Evolutionary conservation across 2,329 filamentous ascomycete genomes (phyloP).

Genomic region (Huntiella bhutanensis): DNA sequence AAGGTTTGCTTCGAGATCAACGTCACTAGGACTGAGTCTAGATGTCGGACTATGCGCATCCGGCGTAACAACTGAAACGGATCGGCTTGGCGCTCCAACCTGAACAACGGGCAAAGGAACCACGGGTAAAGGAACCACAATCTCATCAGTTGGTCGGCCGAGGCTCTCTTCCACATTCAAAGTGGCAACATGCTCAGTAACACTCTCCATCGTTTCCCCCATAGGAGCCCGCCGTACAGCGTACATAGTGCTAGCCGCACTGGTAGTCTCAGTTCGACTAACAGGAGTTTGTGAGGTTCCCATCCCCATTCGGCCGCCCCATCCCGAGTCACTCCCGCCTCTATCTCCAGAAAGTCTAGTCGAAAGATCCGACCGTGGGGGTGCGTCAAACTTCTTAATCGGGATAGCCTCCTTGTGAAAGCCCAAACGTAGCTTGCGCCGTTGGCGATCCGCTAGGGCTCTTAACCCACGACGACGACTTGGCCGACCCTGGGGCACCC

Average conservation of each 20-base stretch:
- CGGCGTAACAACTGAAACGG: too few relatives aligned
- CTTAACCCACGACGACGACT: not conserved
- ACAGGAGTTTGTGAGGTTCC: conserved; percentile 35
- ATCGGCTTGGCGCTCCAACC: too few relatives aligned
- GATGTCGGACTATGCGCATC: too few relatives aligned
- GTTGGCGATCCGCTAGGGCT: conserved; percentile 2
- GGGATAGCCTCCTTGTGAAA: conserved; percentile 11
- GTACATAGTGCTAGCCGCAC: conserved; percentile 45
- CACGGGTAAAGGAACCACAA: not conserved
- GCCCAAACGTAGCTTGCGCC: conserved; percentile 1
- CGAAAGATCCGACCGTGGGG: conserved; percentile 22
- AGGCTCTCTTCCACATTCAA: not conserved
- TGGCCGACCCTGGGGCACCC: not conserved
- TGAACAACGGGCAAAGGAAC: not conserved
- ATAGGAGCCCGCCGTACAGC: conserved; percentile 40
- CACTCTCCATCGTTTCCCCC: conserved; percentile 20
- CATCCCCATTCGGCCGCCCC: conserved; percentile 38
- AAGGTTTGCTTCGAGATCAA: conserved; percentile 11
- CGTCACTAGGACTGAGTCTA: not conserved
- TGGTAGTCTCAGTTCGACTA: conserved; percentile 43
- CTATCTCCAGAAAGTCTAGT: conserved; percentile 16
- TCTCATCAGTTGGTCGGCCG: not conserved
- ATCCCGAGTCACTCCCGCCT: conserved; percentile 19
- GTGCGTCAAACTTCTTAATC: conserved; percentile 14
- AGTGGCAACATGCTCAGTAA: conserved; percentile 4